Evolutionary conservation across 495 filamentous ascomycete genomes (phyloP), one percentile per base, ranked within the genome.

Genomic region (Neurospora sp.): DNA sequence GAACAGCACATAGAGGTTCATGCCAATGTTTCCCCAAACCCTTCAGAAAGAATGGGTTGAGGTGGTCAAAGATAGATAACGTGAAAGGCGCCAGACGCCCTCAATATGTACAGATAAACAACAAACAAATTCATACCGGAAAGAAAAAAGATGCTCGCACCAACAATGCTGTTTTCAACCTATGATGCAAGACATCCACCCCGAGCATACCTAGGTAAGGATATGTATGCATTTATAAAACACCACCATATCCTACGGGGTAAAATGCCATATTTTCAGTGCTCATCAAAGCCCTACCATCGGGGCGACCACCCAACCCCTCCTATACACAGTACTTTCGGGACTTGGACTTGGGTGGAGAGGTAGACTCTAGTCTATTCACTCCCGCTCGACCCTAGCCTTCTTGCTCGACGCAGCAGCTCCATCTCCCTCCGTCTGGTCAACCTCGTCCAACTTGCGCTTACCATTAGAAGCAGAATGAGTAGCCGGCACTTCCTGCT

Each of bases 391-490:
- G 38, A 81, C 71, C 68, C 75, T 81, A 22, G 74, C 78, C 75
- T 81, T 85, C 74, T 85, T 85, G 18, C 73, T 81, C 9, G 74
- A 40, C 9, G 70, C 68, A 22, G 38, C 42, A 22, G 38, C 42
- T 2, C 70, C 74, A n/a, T n/a, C 70, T 0, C 69, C 53, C 53
- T 61, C 53, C 5, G 53, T 5, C 20, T 61, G 53, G 27, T 61
- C 73, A n/a, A 44, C 44, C 3, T 75, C 75, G 18, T 76, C 68
- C 9, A 75, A 27, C 38, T 80, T 83, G 59, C 82, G 76, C 72
- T 75, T 80, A 77, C 70, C 81, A 74, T 74, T 72, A 75, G 80
- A 35, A 37, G 39, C 72, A 71, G 72, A 72, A n/a, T 71, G 72
- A 35, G 72, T 10, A 31, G 45, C 69, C 10, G 48, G 74, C 12